Base-by-base conservation (phyloP, 2,329 filamentous ascomycete genomes). In the Calonectria fujianensis region DNA sequence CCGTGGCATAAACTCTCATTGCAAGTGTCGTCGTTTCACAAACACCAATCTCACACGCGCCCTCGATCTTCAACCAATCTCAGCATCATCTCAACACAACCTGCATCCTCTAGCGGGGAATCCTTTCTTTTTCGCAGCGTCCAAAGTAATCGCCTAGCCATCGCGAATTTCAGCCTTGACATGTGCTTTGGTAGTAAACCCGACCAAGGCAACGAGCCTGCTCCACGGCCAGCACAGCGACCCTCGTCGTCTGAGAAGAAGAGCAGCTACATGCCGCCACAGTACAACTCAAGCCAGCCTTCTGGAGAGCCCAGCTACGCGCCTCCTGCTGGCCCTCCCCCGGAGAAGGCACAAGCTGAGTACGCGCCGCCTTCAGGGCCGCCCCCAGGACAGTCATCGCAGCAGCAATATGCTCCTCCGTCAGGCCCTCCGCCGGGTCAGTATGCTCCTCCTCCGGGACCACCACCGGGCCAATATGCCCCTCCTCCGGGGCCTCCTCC, bases 171-270 rank as follows among this genome's bases (percentile, higher is more conserved):
- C 27, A 51, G 41, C 20, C 52, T 72, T 73, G 74, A 48, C 61
- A 90, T 90, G 89, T 90, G 89, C 81, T 90, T 90, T 77, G 87
- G 88, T 57, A 83, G 83, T 76, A 88, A 87, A 65, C 84, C 87
- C 72, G 84, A 86, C 64, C 78, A 81, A 65, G 80, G 82, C 41
- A 80, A 85, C 73, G 85, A 86, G 37, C 84, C 84, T 27, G 83
- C 86, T 10, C 84, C 88, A 4, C 83, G 86, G 37, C 88, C 87
- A 13, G 82, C 66, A 18, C 83, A 82, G 79, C 74, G 77, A n/a
- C 81, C 79, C n/a, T 73, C 73, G 4, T 75, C 79, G 1, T 79
- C 80, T 51, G 79, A 77, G 64, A 83, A 82, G 77, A 78, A 76
- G 74, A 82, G 75, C 48, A 79, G 74, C 73, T 77, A 79, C 69